Conservation (phyloP, 1,139 yeast genomes). For the Candida pseudoviswanathii region DNA sequence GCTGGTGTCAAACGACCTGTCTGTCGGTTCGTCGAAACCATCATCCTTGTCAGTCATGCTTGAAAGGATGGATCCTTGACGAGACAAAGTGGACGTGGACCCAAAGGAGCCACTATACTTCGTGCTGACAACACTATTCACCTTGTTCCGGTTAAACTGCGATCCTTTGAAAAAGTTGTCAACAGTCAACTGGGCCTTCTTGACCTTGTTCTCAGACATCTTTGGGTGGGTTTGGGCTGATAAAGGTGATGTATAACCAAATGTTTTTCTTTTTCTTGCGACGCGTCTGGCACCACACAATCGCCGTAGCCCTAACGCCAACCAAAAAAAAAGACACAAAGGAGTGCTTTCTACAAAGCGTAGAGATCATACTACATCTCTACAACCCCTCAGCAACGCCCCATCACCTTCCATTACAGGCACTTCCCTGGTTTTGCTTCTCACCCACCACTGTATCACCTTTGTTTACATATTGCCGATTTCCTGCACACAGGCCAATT, state of each 20-base stretch:
- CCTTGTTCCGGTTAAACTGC: not conserved
- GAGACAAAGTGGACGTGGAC: not conserved
- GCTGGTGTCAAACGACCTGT: conserved; percentile 34
- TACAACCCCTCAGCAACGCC: too few relatives aligned
- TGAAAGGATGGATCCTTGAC: not conserved
- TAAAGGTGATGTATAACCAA: not conserved
- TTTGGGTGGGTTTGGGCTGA: not conserved
- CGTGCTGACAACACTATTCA: not conserved
- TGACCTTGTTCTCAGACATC: not conserved
- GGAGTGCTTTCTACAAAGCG: too few relatives aligned
- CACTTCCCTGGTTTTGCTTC: too few relatives aligned
- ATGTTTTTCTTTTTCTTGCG: not conserved
- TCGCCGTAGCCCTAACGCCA: too few relatives aligned
- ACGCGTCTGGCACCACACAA: too few relatives aligned
- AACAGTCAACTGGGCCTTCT: conserved; percentile 1
- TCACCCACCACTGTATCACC: not conserved
- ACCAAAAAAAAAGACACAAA: too few relatives aligned
- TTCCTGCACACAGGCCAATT: not conserved
- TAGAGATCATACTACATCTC: too few relatives aligned
- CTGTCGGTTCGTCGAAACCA: conserved; percentile 32
- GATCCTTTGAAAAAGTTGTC: not conserved
- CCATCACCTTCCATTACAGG: too few relatives aligned
- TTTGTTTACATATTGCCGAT: too few relatives aligned
- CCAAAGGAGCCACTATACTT: not conserved
- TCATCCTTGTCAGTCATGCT: conserved; percentile 9